These are phyloP conservation scores for Nakaseomyces bracarensis DNA, from an alignment of 1,139 yeast genomes.

Conservation along the genomic window DNA sequence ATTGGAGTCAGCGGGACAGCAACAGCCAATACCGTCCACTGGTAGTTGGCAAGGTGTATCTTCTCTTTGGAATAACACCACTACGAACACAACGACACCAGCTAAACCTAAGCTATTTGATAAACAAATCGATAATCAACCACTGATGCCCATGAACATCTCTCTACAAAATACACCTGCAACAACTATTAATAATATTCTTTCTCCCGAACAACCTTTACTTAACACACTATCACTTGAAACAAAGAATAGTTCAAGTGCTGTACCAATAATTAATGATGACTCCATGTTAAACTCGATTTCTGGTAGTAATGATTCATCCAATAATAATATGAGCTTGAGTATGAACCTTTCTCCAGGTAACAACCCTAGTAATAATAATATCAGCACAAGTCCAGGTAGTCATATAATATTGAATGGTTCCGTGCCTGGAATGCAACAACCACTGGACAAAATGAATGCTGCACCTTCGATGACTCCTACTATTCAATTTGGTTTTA, in stretches of 20 bases:
- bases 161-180: not conserved
- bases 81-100: not conserved
- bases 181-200: slow-evolving; percentile 1
- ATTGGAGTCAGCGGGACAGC: not conserved
- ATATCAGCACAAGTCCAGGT: not conserved
- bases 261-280: not conserved
- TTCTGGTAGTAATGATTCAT: not conserved
- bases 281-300: not conserved
- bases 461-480: not conserved
- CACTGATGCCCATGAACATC: not conserved
- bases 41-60: slow-evolving; percentile 2
- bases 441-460: not conserved
- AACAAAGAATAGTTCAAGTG: not conserved
- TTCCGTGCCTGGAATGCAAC: not conserved
- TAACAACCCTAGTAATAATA: not conserved
- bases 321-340: not conserved
- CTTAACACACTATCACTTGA: not conserved
- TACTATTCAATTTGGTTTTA: not conserved
- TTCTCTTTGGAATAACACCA: not conserved
- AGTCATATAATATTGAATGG: not conserved
- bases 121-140: no score
- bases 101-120: not conserved
- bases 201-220: not conserved
- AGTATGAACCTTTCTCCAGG: not conserved
- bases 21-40: slow-evolving; percentile 1